Conservation (phyloP, 1,139 yeast species). For the Pichia sp. region DNA sequence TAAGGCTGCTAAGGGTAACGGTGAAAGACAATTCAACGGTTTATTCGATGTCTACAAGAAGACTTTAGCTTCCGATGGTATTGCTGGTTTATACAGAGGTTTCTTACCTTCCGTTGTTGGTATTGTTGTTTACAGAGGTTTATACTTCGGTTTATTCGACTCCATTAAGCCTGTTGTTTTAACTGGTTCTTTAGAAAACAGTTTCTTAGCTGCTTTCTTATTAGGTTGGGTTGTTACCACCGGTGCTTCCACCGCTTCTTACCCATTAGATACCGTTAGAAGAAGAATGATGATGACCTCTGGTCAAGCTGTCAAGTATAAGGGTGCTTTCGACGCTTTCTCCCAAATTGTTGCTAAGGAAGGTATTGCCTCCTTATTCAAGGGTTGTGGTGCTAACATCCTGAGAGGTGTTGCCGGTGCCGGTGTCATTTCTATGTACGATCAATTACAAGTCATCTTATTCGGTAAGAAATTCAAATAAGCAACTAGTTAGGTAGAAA, state of each 20-base stretch:
- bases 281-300: conserved; percentile 89
- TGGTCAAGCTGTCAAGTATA: conserved; percentile 71
- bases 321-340: conserved; percentile 70
- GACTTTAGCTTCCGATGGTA: conserved; percentile 69
- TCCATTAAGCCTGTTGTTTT: conserved; percentile 70
- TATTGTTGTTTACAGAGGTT: conserved; percentile 77
- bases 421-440: conserved; percentile 76
- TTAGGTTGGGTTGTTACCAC: conserved; percentile 78
- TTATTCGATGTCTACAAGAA: conserved; percentile 69
- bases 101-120: conserved; percentile 78
- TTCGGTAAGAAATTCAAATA: conserved; percentile 67
- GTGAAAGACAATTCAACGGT: conserved; percentile 75
- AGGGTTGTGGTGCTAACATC: conserved; percentile 85
- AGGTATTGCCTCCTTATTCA: conserved; percentile 66
- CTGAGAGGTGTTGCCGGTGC: conserved; percentile 87
- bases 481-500: conserved; percentile 14
- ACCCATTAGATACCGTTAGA: conserved; percentile 78
- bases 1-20: conserved; percentile 56
- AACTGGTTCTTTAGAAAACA: conserved; percentile 64
- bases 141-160: conserved; percentile 76
- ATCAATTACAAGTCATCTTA: conserved; percentile 64
- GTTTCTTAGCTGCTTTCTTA: conserved; percentile 65
- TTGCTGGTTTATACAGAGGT: conserved; percentile 79
- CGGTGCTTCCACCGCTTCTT: conserved; percentile 72
- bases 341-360: conserved; percentile 62